Percentiles rank a stretch among this genome's conserved stretches.
Conservation (phyloP, 2,329 filamentous ascomycete species). For the Aplosporella prunicola region DNA sequence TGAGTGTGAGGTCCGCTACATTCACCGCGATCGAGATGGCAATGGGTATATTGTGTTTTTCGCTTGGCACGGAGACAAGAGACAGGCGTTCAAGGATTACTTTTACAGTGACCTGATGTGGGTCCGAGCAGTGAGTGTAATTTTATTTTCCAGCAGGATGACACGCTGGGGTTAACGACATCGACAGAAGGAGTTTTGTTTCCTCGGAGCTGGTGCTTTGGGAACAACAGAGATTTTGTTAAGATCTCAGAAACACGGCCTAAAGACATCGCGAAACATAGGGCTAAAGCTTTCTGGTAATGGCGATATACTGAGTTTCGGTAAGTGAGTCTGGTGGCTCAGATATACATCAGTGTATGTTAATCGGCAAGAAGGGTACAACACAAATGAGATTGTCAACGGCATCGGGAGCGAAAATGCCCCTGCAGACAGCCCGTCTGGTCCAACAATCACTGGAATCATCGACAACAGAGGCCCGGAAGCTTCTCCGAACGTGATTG, state of each 20-base stretch:
- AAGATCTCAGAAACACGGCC: slow-evolving; percentile 35
- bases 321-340: background rate
- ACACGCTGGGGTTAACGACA: background rate
- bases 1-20: slow-evolving; percentile 55
- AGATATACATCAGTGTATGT: too few relatives aligned
- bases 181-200: slow-evolving; percentile 46
- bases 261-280: slow-evolving; percentile 48
- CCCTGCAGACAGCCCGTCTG: slow-evolving; percentile 44
- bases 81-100: slow-evolving; percentile 46
- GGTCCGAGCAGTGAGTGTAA: slow-evolving; percentile 45
- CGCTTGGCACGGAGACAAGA: slow-evolving; percentile 52
- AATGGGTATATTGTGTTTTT: slow-evolving; percentile 56
- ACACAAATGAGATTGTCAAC: slow-evolving; percentile 49
- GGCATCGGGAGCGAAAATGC: slow-evolving; percentile 45
- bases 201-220: slow-evolving; percentile 55
- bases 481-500: slow-evolving; percentile 38
- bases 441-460: slow-evolving; percentile 53
- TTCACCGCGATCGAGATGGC: slow-evolving; percentile 41
- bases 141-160: background rate
- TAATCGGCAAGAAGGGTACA: slow-evolving; percentile 47
- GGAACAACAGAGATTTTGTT: slow-evolving; percentile 52
- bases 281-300: slow-evolving; percentile 47
- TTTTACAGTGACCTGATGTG: slow-evolving; percentile 54
- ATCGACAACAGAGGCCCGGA: slow-evolving; percentile 49
- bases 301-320: slow-evolving; percentile 56